Conservation (phyloP, 163 green algal species). For the Volvox carteri region DNA sequence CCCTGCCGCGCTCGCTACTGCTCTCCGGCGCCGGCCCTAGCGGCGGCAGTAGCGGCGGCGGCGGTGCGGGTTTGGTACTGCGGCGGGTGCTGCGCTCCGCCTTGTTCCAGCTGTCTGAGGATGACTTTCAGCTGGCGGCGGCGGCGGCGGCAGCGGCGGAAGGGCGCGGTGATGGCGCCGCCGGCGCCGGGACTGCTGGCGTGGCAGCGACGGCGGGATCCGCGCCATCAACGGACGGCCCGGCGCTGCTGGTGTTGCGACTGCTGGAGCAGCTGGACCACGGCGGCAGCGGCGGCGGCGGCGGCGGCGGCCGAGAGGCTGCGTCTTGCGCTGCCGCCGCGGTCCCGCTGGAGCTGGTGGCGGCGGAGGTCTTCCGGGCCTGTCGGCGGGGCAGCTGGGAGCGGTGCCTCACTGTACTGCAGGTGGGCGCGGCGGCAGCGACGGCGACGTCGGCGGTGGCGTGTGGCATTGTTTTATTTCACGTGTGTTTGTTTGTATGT, state of each 20-base stretch:
- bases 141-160: background rate
- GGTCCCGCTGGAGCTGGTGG: slow-evolving; percentile 45
- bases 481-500: too few relatives aligned
- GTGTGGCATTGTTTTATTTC: too few relatives aligned
- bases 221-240: background rate
- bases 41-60: background rate
- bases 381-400: slow-evolving; percentile 37
- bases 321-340: slow-evolving; percentile 1
- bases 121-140: background rate
- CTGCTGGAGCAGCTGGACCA: slow-evolving; percentile 25
- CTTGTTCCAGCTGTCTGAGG: slow-evolving; percentile 25
- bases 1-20: background rate
- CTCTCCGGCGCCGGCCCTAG: background rate
- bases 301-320: slow-evolving; percentile 20
- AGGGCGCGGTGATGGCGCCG: background rate
- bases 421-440: too few relatives aligned
- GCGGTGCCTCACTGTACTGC: background rate
- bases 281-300: slow-evolving; percentile 14
- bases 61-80: background rate
- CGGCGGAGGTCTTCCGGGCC: slow-evolving; percentile 25
- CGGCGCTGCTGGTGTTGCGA: slow-evolving; percentile 28
- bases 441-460: too few relatives aligned
- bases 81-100: slow-evolving; percentile 21
- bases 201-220: background rate
- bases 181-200: background rate